Evolutionary conservation across 768 basidiomycete species (phyloP).

Genomic region (Rhodotorula diobovata): DNA sequence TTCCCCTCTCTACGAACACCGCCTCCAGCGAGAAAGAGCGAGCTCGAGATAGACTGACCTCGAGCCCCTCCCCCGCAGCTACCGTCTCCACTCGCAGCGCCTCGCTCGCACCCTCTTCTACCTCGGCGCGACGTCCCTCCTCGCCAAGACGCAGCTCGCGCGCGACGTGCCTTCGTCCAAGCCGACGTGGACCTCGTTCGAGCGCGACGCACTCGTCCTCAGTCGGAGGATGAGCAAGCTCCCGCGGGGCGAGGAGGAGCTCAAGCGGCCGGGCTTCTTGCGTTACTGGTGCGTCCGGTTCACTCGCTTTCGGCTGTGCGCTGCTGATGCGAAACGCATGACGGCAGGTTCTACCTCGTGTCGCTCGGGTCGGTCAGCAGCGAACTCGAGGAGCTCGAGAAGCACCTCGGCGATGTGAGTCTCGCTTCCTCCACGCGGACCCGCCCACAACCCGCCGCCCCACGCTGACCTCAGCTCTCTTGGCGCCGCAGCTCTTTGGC

Average conservation of each 20-base stretch:
- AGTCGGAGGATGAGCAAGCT: conserved; percentile 27
- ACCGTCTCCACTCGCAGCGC: conserved; percentile 36
- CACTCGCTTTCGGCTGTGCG: too few species aligned
- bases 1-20: not conserved
- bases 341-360: conserved; percentile 38
- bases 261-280: conserved; percentile 31
- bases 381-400: conserved; percentile 36
- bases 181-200: conserved; percentile 35
- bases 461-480: not conserved
- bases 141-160: conserved; percentile 34
- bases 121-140: conserved; percentile 31
- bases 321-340: too few species aligned
- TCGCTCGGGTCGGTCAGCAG: conserved; percentile 25
- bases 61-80: not conserved
- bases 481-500: conserved; percentile 16
- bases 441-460: not conserved
- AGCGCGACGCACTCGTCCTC: conserved; percentile 37
- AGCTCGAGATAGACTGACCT: conserved; percentile 20
- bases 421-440: too few species aligned
- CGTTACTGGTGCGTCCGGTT: too few species aligned
- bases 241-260: conserved; percentile 30
- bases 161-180: conserved; percentile 32
- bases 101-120: conserved; percentile 37
- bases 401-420: conserved; percentile 28
- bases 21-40: not conserved